Base-by-base conservation (phyloP, 495 filamentous ascomycete species). In the Tetracladium setigerum region DNA sequence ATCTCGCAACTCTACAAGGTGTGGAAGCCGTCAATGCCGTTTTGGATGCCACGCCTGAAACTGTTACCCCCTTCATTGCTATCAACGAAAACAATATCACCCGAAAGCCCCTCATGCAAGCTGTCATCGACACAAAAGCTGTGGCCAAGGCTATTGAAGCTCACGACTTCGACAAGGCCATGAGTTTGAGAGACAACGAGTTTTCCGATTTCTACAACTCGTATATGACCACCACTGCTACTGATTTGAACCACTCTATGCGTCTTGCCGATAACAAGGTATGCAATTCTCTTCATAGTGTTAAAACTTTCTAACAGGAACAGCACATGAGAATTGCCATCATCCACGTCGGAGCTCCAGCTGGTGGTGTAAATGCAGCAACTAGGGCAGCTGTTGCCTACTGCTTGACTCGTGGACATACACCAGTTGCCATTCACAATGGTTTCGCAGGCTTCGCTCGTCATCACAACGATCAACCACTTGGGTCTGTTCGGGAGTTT, bases 281-380 rank as follows among this genome's bases (percentile, higher is more conserved):
- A 68, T 31, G 76, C 59, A 22, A 5, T 24, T 18, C 22, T 40
- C 4, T 41, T 7, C 2, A 15, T 19, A 31, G 12, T 11, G 16
- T 14, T 31, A 22, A 40, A 9, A 15, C 10, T 41, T 35, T 7
- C 50, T 57, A 14, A 54, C 12, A 8, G 24, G 24, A 42, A 14
- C 9, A 94, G 86, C 82, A 82, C 56, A 89, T 96, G 88, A 81
- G 79, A 32, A 87, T 99, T 56, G 92, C 84, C 6, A 91, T 97
- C 52, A 84, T 99, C 61, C 95, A 99, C 58, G 89, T 98, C 47
- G 94, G 94, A 54, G 94, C 94, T 22, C 94, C 94, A 5, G 94
- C 94, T n/a, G 94, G 92, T 58, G 94, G 94, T 61, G 96, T 99
- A 83, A 99, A 99, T 67, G 88, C 90, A 36, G 91, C 94, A 16